A percentile compares a stretch with the other conserved stretches of the same genome.
phyloP scores from a whole-genome alignment of 2,329 filamentous ascomycete species.

The Pestalotiopsis sp. region DNA sequence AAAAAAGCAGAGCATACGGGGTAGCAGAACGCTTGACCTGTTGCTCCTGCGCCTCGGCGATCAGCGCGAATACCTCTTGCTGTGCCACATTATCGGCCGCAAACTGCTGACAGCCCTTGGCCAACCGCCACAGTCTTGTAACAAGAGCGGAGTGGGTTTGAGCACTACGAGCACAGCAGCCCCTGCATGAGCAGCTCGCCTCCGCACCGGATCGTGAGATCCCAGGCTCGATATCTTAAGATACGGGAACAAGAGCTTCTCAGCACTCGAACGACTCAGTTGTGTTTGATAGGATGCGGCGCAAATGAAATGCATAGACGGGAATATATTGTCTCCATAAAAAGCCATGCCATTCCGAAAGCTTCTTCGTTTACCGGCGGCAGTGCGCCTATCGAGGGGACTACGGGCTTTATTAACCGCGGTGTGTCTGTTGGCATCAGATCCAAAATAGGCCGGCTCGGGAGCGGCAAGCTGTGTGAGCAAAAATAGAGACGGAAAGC shows the following conservation, averaged over 20 bases:
- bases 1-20: neutral
- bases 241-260: neutral
- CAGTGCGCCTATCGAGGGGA: neutral
- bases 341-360: neutral
- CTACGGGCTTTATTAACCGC: neutral
- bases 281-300: neutral
- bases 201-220: neutral
- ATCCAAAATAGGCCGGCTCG: neutral
- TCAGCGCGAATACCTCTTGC: neutral
- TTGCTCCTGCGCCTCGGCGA: neutral
- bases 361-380: neutral
- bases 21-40: neutral
- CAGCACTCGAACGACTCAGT: neutral
- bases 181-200: neutral
- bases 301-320: neutral
- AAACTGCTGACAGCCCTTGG: neutral
- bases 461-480: neutral
- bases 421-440: neutral
- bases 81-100: neutral
- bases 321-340: neutral
- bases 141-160: neutral
- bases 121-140: neutral
- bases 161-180: neutral
- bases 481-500: conserved; percentile 5
- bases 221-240: neutral